These are phyloP conservation scores for Russula brevipes DNA, from an alignment of 768 basidiomycete genomes.

Conservation along the genomic window DNA sequence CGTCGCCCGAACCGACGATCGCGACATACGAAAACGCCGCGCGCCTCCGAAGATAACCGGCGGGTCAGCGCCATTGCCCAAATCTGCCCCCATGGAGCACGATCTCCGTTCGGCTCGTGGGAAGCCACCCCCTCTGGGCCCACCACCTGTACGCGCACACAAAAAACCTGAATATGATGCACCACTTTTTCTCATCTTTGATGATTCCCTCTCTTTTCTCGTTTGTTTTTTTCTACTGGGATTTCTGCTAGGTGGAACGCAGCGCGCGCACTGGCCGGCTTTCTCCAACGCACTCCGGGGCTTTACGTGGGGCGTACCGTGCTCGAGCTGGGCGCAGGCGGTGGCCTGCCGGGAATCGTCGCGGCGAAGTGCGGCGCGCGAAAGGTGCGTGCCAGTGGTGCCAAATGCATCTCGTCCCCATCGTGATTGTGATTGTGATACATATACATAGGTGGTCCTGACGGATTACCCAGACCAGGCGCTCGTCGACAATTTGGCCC, in stretches of 20 bases:
- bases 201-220: background rate
- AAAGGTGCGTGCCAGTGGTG: slow-evolving; percentile 49
- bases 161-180: background rate
- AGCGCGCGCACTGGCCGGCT: slow-evolving; percentile 63
- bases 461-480: slow-evolving; percentile 88
- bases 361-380: slow-evolving; percentile 63
- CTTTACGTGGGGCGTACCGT: slow-evolving; percentile 48
- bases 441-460: slow-evolving; percentile 56
- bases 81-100: slow-evolving; percentile 28
- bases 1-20: slow-evolving; percentile 57
- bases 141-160: slow-evolving; percentile 57
- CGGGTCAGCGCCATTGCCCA: too few relatives aligned
- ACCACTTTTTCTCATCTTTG: too few relatives aligned
- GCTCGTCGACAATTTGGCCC: slow-evolving; percentile 67
- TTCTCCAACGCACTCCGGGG: slow-evolving; percentile 50
- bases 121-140: slow-evolving; percentile 77
- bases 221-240: background rate
- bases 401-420: too few relatives aligned
- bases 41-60: background rate
- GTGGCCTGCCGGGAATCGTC: slow-evolving; percentile 81
- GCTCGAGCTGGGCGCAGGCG: slow-evolving; percentile 91
- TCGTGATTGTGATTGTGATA: too few relatives aligned
- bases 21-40: slow-evolving; percentile 38
- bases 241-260: slow-evolving; percentile 66
- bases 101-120: slow-evolving; percentile 65